phyloP scores from a whole-genome alignment of 177 flowering plant species.

The Vitis hybrid region DNA sequence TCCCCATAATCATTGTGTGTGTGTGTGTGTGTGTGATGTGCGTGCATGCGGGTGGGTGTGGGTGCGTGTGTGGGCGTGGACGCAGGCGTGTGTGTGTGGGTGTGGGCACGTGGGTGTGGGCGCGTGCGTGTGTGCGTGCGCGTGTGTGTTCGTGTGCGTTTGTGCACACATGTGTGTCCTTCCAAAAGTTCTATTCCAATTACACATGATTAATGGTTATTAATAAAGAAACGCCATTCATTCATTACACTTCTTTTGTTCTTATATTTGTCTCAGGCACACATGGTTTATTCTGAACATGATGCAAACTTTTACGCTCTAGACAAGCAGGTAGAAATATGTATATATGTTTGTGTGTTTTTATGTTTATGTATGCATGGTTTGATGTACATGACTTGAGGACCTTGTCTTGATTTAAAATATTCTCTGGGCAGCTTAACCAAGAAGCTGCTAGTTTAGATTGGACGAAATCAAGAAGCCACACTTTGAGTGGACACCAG shows the following conservation, averaged over 20 bases:
- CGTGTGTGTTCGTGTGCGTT: no score
- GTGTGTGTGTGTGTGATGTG: no score
- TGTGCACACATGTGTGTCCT: not conserved
- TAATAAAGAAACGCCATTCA: not conserved
- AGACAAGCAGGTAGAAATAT: constrained; percentile 67
- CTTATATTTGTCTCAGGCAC: constrained; percentile 63
- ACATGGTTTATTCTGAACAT: constrained; percentile 91
- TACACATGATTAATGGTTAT: not conserved
- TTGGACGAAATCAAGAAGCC: constrained; percentile 88
- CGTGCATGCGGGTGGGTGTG: no score
- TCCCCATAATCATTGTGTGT: not conserved
- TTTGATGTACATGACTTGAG: not conserved
- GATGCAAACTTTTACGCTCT: constrained; percentile 83
- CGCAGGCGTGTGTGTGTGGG: no score
- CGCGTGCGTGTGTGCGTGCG: not conserved
- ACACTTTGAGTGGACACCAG: constrained; percentile 53
- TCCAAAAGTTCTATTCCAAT: not conserved
- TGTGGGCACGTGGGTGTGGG: not conserved
- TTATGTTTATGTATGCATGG: constrained; percentile 1
- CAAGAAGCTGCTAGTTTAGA: constrained; percentile 79
- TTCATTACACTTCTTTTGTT: constrained; percentile 9
- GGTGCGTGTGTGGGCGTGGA: no score
- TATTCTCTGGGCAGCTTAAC: constrained; percentile 57
- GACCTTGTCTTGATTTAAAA: constrained; percentile 6
- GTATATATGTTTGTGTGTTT: not conserved